phyloP scores from a whole-genome alignment of 2,329 filamentous ascomycete species.

The Nemania sp. region DNA sequence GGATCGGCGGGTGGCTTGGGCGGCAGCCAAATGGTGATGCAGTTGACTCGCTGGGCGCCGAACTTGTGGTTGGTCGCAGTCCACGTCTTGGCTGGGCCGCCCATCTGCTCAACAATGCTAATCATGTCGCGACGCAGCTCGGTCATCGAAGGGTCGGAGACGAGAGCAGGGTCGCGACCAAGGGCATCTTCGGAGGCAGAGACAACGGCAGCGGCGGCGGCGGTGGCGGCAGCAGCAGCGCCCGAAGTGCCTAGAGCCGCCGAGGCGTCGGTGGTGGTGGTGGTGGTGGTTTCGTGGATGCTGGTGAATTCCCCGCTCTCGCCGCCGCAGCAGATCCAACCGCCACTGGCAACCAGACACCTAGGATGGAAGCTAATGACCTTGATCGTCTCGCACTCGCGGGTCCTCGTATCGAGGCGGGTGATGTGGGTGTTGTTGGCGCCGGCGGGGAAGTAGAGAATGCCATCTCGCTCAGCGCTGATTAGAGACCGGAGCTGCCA shows the following conservation, averaged over 20 bases:
- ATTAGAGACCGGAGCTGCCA: slow-evolving; percentile 91
- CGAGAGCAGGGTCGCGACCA: slow-evolving; percentile 27
- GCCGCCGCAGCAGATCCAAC: slow-evolving; percentile 90
- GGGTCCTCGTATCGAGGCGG: slow-evolving; percentile 68
- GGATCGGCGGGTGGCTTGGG: slow-evolving; percentile 39
- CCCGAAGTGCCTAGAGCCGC: slow-evolving; percentile 1
- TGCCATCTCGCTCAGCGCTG: slow-evolving; percentile 73
- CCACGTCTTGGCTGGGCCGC: slow-evolving; percentile 48
- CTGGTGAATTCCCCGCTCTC: slow-evolving; percentile 86
- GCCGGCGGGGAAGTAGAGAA: slow-evolving; percentile 84
- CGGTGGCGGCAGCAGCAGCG: slow-evolving; percentile 29
- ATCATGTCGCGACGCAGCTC: slow-evolving; percentile 41
- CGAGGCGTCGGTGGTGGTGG: slow-evolving; percentile 33
- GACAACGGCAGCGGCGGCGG: slow-evolving; percentile 30
- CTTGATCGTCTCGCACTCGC: slow-evolving; percentile 73
- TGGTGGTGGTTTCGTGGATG: slow-evolving; percentile 55
- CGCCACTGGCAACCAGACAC: slow-evolving; percentile 82
- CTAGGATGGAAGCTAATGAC: slow-evolving; percentile 73
- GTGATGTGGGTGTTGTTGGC: slow-evolving; percentile 67
- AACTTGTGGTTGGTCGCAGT: slow-evolving; percentile 57
- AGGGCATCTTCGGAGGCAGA: slow-evolving; percentile 40
- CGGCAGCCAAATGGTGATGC: slow-evolving; percentile 66
- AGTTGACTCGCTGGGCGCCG: slow-evolving; percentile 66
- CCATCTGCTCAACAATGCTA: slow-evolving; percentile 39
- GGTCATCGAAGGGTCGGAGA: slow-evolving; percentile 40